Percentiles rank a stretch among this genome's conserved stretches.
Evolutionary conservation across 2,329 filamentous ascomycete genomes (phyloP).

Genomic region (Apiospora aurea): DNA sequence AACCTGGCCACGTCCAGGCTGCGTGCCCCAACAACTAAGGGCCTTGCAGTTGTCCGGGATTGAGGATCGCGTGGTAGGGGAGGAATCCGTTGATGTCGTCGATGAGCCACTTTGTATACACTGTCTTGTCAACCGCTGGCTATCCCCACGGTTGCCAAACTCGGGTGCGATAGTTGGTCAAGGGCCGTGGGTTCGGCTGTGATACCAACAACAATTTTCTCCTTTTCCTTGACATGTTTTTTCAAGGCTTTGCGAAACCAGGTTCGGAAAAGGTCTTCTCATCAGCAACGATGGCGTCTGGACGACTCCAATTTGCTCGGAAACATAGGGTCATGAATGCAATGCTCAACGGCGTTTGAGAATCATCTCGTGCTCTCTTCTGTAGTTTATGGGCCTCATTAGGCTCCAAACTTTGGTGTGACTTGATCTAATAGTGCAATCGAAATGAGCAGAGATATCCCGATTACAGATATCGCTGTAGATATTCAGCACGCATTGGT

Average conservation of each 20-base stretch:
- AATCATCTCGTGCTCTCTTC: conserved; percentile 20
- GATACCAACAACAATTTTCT: conserved; percentile 21
- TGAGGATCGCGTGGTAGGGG: conserved; percentile 22
- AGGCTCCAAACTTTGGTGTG: conserved; percentile 16
- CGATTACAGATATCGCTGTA: conserved; percentile 10
- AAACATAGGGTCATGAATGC: conserved; percentile 22
- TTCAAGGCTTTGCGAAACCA: conserved; percentile 22
- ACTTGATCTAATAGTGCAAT: conserved; percentile 22
- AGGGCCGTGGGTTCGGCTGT: conserved; percentile 8
- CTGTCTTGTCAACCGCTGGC: conserved; percentile 21
- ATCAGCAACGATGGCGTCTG: conserved; percentile 23
- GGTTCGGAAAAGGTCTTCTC: conserved; percentile 24
- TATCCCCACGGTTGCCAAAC: conserved; percentile 23
- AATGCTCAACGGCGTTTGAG: conserved; percentile 22
- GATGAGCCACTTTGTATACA: conserved; percentile 26
- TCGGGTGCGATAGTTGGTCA: conserved; percentile 22
- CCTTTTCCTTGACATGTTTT: conserved; percentile 23
- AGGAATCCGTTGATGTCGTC: conserved; percentile 23
- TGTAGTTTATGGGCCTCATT: conserved; percentile 15
- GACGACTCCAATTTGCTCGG: conserved; percentile 16
- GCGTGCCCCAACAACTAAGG: conserved; percentile 77
- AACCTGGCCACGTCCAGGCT: conserved; percentile 88
- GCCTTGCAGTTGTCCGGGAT: conserved; percentile 1
- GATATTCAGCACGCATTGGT: background rate
- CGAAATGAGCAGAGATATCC: conserved; percentile 1